Evolutionary conservation across 2,329 filamentous ascomycete genomes (phyloP).

Genomic region (Neofusicoccum umdonicola): DNA sequence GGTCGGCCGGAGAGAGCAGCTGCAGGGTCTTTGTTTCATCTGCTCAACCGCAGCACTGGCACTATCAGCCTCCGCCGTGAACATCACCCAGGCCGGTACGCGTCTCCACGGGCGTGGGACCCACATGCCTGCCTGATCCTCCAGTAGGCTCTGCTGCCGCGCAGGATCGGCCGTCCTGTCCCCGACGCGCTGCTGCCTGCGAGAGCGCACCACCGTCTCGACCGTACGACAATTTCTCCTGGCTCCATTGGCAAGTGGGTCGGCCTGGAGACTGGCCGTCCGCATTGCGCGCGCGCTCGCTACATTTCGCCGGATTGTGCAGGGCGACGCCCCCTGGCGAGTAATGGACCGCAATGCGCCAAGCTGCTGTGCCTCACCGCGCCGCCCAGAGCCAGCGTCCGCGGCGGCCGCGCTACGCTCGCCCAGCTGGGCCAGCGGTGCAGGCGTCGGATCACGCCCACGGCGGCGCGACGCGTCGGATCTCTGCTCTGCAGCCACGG

Average conservation of each 20-base stretch:
- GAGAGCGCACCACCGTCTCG: background rate
- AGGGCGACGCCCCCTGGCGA: background rate
- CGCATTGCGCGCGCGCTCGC: background rate
- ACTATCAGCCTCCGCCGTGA: no score
- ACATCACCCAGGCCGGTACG: no score
- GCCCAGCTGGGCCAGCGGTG: no score
- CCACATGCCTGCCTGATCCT: no score
- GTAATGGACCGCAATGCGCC: background rate
- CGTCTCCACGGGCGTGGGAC: no score
- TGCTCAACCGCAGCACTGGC: no score
- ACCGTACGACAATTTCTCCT: background rate
- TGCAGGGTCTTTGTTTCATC: no score
- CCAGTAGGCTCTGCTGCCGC: no score
- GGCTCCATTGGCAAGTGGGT: background rate
- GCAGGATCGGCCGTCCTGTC: no score
- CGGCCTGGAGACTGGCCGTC: background rate
- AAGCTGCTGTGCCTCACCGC: background rate
- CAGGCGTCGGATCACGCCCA: background rate
- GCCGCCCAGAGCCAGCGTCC: background rate
- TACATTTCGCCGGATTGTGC: background rate
- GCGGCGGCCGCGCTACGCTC: background rate
- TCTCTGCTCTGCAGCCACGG: background rate
- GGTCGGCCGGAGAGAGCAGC: no score
- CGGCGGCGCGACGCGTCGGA: background rate
- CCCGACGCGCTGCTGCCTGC: no score